Base-by-base conservation (phyloP, 106 monocot genomes). In the Dioscorea dumetorum region DNA sequence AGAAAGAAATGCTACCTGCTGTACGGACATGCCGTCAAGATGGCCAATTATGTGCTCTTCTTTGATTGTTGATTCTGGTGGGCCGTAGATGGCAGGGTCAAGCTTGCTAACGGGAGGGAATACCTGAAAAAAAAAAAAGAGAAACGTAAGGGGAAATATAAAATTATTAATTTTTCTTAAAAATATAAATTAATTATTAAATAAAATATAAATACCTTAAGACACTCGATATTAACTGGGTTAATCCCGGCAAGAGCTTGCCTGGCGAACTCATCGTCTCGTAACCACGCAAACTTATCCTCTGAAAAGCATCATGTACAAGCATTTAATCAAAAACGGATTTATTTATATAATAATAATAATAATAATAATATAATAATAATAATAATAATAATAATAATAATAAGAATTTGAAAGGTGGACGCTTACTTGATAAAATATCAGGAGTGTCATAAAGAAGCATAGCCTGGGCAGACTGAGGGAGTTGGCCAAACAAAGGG, bases 251-350 rank as follows among this genome's bases (percentile, higher is more conserved):
- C 88, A 22, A 97, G 67, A 4, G 80, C 49, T 52, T 97, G 92
- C 33, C 97, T 63, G 11, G 89, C 91, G 68, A 97, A 97, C 62
- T 97, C 92, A 58, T 97, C 97, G 35, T 97, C 92, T 0, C 97
- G 78, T n/a, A 92, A 77, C 97, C 97, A 97, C 10, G 92, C 91
- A 31, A 87, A 92, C 61, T 85, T 97, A 77, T 97, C 97, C 86
- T 95, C 95, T 95, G 88, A 31, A 52, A n/a, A 28, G 3, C 28
- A 28, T 28, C 28, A 28, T 28, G 28, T 28, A 3, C 28, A 3
- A 1, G 28, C 28, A 28, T 1, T 28, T 28, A 28, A 28, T 28
- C 28, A 1, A 41, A 41, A 41, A 41, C 6, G 0, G 6, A 41
- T 41, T 8, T 41, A 41, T 41, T 8, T 41, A 41, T 41, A 18